Base-by-base conservation (phyloP, 2,329 filamentous ascomycete species). In the Xylaria sp. region DNA sequence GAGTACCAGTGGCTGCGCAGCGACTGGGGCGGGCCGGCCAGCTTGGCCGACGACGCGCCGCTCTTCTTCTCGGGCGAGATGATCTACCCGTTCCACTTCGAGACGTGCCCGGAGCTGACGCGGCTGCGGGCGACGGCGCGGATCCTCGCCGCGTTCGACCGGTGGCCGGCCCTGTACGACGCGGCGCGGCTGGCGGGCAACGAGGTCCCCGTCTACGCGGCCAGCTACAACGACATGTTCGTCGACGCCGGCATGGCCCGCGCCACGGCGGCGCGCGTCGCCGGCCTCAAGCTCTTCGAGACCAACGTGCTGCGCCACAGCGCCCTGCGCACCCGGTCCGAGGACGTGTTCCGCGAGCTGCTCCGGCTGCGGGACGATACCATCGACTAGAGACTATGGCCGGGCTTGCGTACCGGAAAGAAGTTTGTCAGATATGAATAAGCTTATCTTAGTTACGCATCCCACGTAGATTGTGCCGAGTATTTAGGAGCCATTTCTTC, bases 141-240 rank as follows among this genome's bases (percentile, higher is more conserved):
- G 7, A 78, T 86, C 19, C 78, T 97, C 21, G 92, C 92, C 1
- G 66, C 77, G 0, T 82, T 83, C 41, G 72, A 80, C 4, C 81
- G 87, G 57, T 97, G 93, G 92, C 83, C 87, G 1, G 74, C 77
- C 0, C 78, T 97, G 4, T 97, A 96, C 69, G 84, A 96, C 66
- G 77, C 84, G 57, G 81, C 83, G 48, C 87, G 90, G 71, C 77
- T 97, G 44, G 81, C 79, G 17, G 82, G 80, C 64, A 97, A 97
- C 65, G 79, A 86, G 54, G 90, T 97, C 0, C 92, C 93, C 0
- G 85, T 96, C 0, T 97, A 94, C 66, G 89, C 92, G 1, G 91
- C 90, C 1, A 88, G 85, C 2, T 97, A 89, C 63, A 88, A 96
- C 59, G 92, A 96, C 69, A 94, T 97, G 90, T 97, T 95, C 66